These are phyloP conservation scores for Kingdonia uniflora DNA, from an alignment of 164 flowering plant species.

Conservation along the genomic window DNA sequence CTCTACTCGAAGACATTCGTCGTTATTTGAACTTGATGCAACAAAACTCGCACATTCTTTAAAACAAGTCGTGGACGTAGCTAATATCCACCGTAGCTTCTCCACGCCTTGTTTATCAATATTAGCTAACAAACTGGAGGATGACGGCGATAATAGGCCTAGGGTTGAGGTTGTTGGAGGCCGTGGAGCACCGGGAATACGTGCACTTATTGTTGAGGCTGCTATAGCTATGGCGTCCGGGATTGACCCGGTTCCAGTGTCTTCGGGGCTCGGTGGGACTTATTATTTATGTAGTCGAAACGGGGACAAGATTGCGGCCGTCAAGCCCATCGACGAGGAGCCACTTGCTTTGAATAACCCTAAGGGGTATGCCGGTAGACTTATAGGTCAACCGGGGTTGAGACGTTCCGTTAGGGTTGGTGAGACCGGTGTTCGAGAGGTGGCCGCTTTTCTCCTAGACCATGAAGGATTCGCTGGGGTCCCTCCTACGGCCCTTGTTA, in stretches of 20 bases:
- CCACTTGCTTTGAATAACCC: slow-evolving; percentile 62
- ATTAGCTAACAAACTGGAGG: slow-evolving; percentile 18
- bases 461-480: slow-evolving; percentile 67
- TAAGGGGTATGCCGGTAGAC: slow-evolving; percentile 44
- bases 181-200: slow-evolving; percentile 25
- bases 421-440: slow-evolving; percentile 69
- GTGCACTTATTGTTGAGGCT: slow-evolving; percentile 55
- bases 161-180: slow-evolving; percentile 50
- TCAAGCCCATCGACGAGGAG: slow-evolving; percentile 71
- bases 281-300: slow-evolving; percentile 32
- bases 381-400: slow-evolving; percentile 57
- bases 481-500: slow-evolving; percentile 71
- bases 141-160: slow-evolving; percentile 20
- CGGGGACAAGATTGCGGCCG: slow-evolving; percentile 58
- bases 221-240: slow-evolving; percentile 69
- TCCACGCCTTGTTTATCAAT: slow-evolving; percentile 88
- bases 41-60: slow-evolving; percentile 24
- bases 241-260: slow-evolving; percentile 28
- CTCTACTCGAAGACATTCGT: slow-evolving; percentile 18
- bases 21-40: too few relatives aligned
- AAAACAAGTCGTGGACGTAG: slow-evolving; percentile 19
- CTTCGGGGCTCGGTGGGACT: slow-evolving; percentile 73
- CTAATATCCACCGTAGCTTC: slow-evolving; percentile 42
- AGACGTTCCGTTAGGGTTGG: slow-evolving; percentile 53
- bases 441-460: slow-evolving; percentile 85